Evolutionary conservation across 176 grass and related monocot genomes (phyloP).

Genomic region (Chrysopogon serrulatus): DNA sequence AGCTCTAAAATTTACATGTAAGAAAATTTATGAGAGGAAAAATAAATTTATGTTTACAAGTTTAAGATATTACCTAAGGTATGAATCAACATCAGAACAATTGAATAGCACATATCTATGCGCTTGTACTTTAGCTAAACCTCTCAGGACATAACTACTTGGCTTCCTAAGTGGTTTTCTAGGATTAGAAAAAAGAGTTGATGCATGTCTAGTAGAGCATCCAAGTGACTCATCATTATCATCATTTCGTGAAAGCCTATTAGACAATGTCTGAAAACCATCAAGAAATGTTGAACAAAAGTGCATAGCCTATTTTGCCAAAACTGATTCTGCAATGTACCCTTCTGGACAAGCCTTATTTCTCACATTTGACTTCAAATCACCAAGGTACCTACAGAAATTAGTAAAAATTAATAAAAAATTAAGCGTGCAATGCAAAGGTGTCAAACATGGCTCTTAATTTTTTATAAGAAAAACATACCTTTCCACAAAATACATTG

Average conservation of each 20-base stretch:
- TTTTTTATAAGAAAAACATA: background rate
- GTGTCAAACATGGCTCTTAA: too few relatives aligned
- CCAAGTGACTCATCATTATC: too few relatives aligned
- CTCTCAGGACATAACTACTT: too few relatives aligned
- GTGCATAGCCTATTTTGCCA: background rate
- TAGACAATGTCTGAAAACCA: background rate
- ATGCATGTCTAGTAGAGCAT: background rate
- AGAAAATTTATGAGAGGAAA: background rate
- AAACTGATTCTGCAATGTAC: background rate
- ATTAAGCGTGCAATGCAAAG: too few relatives aligned
- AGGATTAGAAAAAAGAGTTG: background rate
- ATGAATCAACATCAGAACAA: too few relatives aligned
- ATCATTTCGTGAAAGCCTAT: background rate
- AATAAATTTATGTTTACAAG: background rate
- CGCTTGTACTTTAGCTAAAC: too few relatives aligned
- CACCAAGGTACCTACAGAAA: too few relatives aligned
- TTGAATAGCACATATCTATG: too few relatives aligned
- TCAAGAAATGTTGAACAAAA: background rate
- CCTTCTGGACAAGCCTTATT: background rate
- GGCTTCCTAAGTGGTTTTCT: background rate
- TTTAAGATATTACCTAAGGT: background rate
- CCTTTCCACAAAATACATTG: conserved; percentile 5
- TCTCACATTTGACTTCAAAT: too few relatives aligned
- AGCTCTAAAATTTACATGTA: background rate
- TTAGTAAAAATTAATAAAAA: too few relatives aligned